phyloP scores from a whole-genome alignment of 768 basidiomycete species.

The Tricholoma matsutake region DNA sequence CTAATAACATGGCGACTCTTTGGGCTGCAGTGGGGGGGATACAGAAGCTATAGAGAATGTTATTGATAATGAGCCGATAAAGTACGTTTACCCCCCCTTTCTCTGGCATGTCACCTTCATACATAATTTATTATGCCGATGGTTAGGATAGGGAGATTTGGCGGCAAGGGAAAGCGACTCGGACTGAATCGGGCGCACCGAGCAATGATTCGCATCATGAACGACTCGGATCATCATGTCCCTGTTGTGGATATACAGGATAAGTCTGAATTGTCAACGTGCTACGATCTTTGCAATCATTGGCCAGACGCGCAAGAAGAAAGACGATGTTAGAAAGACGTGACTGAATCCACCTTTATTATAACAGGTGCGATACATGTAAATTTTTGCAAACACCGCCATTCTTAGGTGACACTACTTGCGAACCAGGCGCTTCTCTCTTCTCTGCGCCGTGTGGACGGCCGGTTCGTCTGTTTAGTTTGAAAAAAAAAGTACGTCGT shows the following conservation, averaged over 20 bases:
- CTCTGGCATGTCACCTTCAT: not conserved
- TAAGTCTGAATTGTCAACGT: not conserved
- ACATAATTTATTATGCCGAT: not conserved
- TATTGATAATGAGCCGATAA: not conserved
- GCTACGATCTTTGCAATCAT: not conserved
- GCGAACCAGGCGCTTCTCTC: no score
- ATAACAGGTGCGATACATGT: no score
- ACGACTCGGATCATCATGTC: not conserved
- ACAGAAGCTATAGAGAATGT: no score
- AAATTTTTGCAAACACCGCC: no score
- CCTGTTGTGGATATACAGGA: not conserved
- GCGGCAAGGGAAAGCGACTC: not conserved
- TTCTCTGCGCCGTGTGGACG: no score
- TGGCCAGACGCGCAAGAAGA: not conserved
- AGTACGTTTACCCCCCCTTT: not conserved
- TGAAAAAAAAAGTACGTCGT: not conserved
- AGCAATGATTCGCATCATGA: not conserved
- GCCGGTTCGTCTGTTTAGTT: not conserved
- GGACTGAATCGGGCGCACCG: not conserved
- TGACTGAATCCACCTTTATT: no score
- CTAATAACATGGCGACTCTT: no score
- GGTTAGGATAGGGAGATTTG: not conserved
- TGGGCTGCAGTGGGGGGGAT: no score
- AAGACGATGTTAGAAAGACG: not conserved
- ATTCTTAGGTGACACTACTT: no score